Base-by-base conservation (phyloP, 345 rosid species). In the Salix viminalis region DNA sequence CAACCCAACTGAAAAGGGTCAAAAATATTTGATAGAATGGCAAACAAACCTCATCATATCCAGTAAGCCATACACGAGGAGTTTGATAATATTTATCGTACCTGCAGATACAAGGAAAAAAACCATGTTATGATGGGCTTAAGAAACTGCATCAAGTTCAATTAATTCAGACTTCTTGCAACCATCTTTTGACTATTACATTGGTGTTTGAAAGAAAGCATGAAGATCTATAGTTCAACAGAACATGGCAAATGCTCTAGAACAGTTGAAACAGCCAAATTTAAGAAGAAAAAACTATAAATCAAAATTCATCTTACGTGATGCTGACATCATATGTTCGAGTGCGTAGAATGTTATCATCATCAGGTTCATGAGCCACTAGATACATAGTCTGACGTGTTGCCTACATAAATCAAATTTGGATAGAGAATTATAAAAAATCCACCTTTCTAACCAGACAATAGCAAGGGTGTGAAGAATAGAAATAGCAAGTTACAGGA, bases 291-390 rank as follows among this genome's bases (percentile, higher is more conserved):
- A 34, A 39, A 28, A 10, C 68, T 16, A 23, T 58, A n/a, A 15
- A 77, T 54, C 32, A 68, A 28, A 26, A 72, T 34, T 69, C 28
- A 73, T 73, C 92, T 85, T 91, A 96, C 98, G 99, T 92, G 82
- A 96, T 96, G 93, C 94, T 96, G 82, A 96, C 86, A 89, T 94
- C 99, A 81, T 96, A 96, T 54, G 99, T 94, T 76, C 99, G 92
- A 32, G 99, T 96, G 58, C 94, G 86, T 65, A 96, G 88, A 66
- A 96, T 93, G 78, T 92, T 92, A 85, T 94, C 95, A 48, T 94
- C 97, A 75, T 89, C 97, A 74, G 97, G 97, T 76, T 96, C 94
- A 24, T 92, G 92, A 70, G 97, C 99, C 79, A 90, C 92, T 15
- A 89, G 85, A 84, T 88, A 90, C 5, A 88, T 89, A 62, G 92